Conservation (phyloP, 345 rosid genomes). For the Diplotaxis tenuifolia region DNA sequence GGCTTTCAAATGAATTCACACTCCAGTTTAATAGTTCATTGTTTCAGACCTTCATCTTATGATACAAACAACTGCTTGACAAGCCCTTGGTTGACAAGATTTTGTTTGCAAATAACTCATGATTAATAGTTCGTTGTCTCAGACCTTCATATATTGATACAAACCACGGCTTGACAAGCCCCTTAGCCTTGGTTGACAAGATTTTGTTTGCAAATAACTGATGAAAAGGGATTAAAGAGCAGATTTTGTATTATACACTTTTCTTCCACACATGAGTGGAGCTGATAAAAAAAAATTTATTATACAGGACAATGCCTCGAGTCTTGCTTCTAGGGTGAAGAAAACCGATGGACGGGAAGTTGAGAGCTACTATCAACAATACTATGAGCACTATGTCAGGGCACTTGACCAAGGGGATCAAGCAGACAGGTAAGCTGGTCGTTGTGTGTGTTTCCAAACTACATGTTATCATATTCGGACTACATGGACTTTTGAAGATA, state of each 20-base stretch:
- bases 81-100: neutral
- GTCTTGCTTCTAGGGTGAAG: conserved; percentile 89
- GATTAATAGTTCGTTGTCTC: neutral
- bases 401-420: conserved; percentile 94
- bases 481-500: neutral
- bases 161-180: neutral
- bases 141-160: conserved; percentile 1
- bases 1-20: neutral
- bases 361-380: conserved; percentile 87
- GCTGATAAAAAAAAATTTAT: neutral
- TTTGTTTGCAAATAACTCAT: neutral
- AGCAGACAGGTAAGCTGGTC: conserved; percentile 72
- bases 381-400: conserved; percentile 85
- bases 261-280: conserved; percentile 10
- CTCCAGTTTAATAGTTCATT: neutral
- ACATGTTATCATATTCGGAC: neutral
- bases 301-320: conserved; percentile 81
- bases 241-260: neutral
- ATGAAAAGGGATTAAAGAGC: neutral
- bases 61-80: neutral
- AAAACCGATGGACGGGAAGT: conserved; percentile 98
- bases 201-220: neutral
- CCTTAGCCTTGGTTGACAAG: neutral
- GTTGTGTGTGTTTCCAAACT: neutral
- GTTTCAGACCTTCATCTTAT: neutral